These are phyloP conservation scores for Malbranchea zuffiana DNA, from an alignment of 2,329 filamentous ascomycete genomes.

Conservation along the genomic window DNA sequence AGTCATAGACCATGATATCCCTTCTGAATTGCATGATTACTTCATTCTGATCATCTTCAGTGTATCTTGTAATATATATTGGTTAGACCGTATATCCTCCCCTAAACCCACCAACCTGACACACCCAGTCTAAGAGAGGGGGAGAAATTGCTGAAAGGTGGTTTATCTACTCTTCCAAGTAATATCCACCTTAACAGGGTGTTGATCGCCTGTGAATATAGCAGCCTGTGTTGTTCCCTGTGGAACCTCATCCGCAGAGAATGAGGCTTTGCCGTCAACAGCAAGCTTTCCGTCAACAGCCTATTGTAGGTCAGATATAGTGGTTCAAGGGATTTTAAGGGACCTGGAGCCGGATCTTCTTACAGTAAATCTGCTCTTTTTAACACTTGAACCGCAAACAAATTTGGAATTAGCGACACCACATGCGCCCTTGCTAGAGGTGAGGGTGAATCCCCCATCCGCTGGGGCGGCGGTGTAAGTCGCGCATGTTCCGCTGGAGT, in stretches of 20 bases:
- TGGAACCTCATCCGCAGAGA: slow-evolving; percentile 26
- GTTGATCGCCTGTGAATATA: slow-evolving; percentile 20
- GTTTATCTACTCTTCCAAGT: slow-evolving; percentile 22
- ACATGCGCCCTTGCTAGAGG: slow-evolving; percentile 45
- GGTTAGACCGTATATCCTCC: no score
- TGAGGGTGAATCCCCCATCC: slow-evolving; percentile 41
- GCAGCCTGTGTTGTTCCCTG: slow-evolving; percentile 22
- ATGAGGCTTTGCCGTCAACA: slow-evolving; percentile 17
- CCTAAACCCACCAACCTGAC: no score
- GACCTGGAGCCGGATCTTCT: no score
- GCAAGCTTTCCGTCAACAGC: slow-evolving; percentile 10
- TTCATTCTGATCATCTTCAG: no score
- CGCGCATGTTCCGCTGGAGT: slow-evolving; percentile 51
- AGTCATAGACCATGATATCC: no score
- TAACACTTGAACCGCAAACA: slow-evolving; percentile 35
- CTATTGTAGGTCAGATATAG: no score
- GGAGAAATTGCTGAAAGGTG: no score
- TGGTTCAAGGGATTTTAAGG: no score
- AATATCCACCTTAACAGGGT: slow-evolving; percentile 22
- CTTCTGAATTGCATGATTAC: no score
- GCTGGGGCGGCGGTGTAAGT: slow-evolving; percentile 45
- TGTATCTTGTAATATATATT: no score
- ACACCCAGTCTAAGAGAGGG: no score
- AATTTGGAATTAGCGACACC: slow-evolving; percentile 41
- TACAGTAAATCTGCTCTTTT: slow-evolving; percentile 26